Base-by-base conservation (phyloP, 23 red algal genomes). In the Gracilaria domingensis region DNA sequence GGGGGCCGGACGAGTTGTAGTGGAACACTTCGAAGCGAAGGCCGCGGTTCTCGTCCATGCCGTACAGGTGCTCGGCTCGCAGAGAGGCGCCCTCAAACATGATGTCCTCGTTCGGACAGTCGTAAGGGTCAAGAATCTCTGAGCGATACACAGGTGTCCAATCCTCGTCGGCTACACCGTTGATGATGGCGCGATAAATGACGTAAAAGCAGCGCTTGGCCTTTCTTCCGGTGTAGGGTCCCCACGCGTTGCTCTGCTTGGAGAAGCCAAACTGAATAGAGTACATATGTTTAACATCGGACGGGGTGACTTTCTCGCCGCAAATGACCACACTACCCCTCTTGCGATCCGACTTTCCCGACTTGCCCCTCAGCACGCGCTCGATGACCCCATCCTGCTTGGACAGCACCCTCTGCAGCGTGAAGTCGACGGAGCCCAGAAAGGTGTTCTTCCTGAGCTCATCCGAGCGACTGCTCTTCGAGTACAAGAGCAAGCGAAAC, bases 71-170 rank as follows among this genome's bases (percentile, higher is more conserved):
- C 61, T 92, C 88, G n/a, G 88, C 88, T 20, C 64, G 80, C 13
- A 92, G 73, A 29, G 88, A 92, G 40, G 88, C 88, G 13, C 88
- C 78, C 47, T 92, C 88, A 55, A 82, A 92, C 88, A 83, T 83
- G 25, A 82, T 64, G 24, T 87, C 84, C 17, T 75, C 60, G 13
- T 74, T 58, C 30, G 47, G 66, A 7, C 29, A 8, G 23, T 57
- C 26, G 51, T 39, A 87, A 5, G 84, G 84, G 48, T 87, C 84
- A 17, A 87, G 32, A 82, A 92, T 75, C 73, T 92, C 88, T 14
- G 88, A 92, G 12, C 88, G 75, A 57, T 92, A 92, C 42, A 92
- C 88, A 29, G 88, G 88, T 14, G 88, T 92, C 88, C 88, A 92
- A 61, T 92, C 88, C 38, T 92, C 88, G 36, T 92, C 88, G 88